phyloP scores from a whole-genome alignment of 2,329 filamentous ascomycete species.

The Ilyonectria destructans region DNA sequence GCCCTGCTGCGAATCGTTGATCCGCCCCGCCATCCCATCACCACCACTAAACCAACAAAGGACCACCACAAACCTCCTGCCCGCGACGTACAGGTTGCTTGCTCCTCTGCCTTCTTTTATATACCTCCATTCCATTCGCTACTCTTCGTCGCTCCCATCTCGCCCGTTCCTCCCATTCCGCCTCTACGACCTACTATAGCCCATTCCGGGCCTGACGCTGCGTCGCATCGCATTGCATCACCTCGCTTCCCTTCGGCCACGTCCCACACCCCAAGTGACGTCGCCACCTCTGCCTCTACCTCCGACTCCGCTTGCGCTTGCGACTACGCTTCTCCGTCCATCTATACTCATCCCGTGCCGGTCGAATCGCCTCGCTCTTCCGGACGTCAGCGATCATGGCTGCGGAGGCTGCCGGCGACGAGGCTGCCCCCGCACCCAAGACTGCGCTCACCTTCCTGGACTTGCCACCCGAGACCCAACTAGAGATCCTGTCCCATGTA shows the following conservation, averaged over 20 bases:
- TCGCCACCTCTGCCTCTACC: background rate
- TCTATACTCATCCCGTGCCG: slow-evolving; percentile 8
- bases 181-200: slow-evolving; percentile 1
- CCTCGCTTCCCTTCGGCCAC: slow-evolving; percentile 13
- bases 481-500: slow-evolving; percentile 65
- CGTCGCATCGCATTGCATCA: slow-evolving; percentile 26
- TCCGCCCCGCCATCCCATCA: slow-evolving; percentile 33
- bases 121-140: background rate
- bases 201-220: slow-evolving; percentile 7
- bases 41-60: slow-evolving; percentile 35
- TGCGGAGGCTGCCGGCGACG: slow-evolving; percentile 52
- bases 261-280: slow-evolving; percentile 17
- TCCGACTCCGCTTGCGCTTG: slow-evolving; percentile 1
- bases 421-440: slow-evolving; percentile 44
- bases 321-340: background rate
- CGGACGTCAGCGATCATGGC: slow-evolving; percentile 52
- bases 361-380: slow-evolving; percentile 32
- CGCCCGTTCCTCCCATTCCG: background rate
- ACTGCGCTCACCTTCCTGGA: slow-evolving; percentile 56
- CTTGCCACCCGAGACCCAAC: slow-evolving; percentile 65
- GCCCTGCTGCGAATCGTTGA: slow-evolving; percentile 49
- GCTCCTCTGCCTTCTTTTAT: slow-evolving; percentile 35
- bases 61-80: slow-evolving; percentile 32
- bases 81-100: slow-evolving; percentile 34
- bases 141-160: slow-evolving; percentile 6